These are phyloP conservation scores for Acmispon strigosus DNA, from an alignment of 306 rosid genomes.

Conservation along the genomic window DNA sequence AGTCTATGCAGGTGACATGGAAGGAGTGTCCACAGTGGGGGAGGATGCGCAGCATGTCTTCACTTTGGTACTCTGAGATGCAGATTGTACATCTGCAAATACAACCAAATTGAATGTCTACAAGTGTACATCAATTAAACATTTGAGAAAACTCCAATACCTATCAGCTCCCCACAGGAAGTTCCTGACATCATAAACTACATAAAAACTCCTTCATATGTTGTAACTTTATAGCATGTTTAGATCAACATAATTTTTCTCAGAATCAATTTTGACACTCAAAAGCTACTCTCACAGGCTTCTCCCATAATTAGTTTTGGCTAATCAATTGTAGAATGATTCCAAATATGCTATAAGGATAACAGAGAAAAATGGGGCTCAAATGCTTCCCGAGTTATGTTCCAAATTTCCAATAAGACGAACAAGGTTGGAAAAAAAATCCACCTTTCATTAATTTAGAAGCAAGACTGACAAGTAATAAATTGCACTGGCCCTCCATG, in stretches of 20 bases:
- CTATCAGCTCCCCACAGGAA: background rate
- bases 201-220: background rate
- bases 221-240: background rate
- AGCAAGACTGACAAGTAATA: background rate
- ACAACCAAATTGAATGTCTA: slow-evolving; percentile 18
- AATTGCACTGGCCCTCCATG: background rate
- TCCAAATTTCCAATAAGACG: background rate
- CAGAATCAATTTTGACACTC: too few relatives aligned
- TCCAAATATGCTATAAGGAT: too few relatives aligned
- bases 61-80: slow-evolving; percentile 67
- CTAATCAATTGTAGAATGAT: too few relatives aligned
- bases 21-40: slow-evolving; percentile 87
- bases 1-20: slow-evolving; percentile 83
- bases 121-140: background rate
- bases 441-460: background rate
- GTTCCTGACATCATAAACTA: slow-evolving; percentile 12
- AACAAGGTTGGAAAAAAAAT: background rate
- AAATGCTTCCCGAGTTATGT: background rate
- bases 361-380: background rate
- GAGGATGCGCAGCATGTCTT: slow-evolving; percentile 76
- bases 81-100: slow-evolving; percentile 73
- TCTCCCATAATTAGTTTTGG: too few relatives aligned
- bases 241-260: too few relatives aligned
- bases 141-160: slow-evolving; percentile 1
- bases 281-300: too few relatives aligned